A percentile compares a stretch with the other conserved stretches of the same genome.
These are phyloP conservation scores for Avena insularis DNA, from an alignment of 176 grass and related monocot genomes.

Conservation along the genomic window DNA sequence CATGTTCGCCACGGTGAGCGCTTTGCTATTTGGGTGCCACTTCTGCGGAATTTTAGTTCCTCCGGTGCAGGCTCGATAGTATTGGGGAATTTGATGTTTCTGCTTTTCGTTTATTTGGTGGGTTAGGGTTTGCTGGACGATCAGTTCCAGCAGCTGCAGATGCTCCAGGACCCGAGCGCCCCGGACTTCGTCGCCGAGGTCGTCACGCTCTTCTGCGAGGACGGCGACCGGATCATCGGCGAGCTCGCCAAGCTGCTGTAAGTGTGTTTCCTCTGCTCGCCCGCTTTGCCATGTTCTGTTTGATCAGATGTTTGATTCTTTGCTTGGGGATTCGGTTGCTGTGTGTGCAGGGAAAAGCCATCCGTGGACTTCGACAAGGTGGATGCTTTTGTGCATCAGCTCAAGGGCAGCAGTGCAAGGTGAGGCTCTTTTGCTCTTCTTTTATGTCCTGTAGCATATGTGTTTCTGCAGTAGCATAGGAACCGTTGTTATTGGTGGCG, in stretches of 20 bases:
- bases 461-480: slow-evolving; percentile 18
- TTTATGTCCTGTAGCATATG: not conserved
- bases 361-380: slow-evolving; percentile 64
- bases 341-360: slow-evolving; percentile 51
- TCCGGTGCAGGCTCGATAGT: slow-evolving; percentile 15
- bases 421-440: slow-evolving; percentile 32
- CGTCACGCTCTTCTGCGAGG: slow-evolving; percentile 69
- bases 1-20: slow-evolving; percentile 58
- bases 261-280: not conserved
- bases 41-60: slow-evolving; percentile 1
- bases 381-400: slow-evolving; percentile 65
- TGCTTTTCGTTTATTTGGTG: not conserved
- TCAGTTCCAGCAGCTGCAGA: slow-evolving; percentile 70
- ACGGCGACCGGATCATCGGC: slow-evolving; percentile 60
- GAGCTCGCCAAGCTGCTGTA: slow-evolving; percentile 61
- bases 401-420: slow-evolving; percentile 73
- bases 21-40: not conserved
- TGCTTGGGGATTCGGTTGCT: slow-evolving; percentile 5
- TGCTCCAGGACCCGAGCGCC: slow-evolving; percentile 48
- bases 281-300: not conserved
- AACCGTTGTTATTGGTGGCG: not conserved
- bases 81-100: not conserved
- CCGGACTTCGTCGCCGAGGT: slow-evolving; percentile 65
- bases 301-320: slow-evolving; percentile 24
- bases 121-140: slow-evolving; percentile 74